These are phyloP conservation scores for Prunus dulcis DNA, from an alignment of 306 rosid genomes.

Conservation along the genomic window DNA sequence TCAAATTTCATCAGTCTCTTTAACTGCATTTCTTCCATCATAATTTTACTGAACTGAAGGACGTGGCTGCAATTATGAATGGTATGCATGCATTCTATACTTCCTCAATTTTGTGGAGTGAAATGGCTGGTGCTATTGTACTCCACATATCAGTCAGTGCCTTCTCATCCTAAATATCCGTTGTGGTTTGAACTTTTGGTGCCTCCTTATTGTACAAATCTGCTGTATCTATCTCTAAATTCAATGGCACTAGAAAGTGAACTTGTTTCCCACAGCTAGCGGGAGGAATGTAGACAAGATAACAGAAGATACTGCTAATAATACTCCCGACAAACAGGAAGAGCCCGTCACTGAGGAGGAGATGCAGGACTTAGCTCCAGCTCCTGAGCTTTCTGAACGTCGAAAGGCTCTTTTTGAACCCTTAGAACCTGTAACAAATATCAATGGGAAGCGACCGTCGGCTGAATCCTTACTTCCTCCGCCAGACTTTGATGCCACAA, in stretches of 20 bases:
- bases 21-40: neutral
- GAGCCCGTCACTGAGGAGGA: conserved; percentile 35
- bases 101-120: neutral
- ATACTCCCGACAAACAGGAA: conserved; percentile 48
- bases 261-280: conserved; percentile 74
- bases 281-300: conserved; percentile 64
- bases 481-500: conserved; percentile 76
- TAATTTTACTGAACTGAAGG: neutral
- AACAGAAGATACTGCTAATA: conserved; percentile 47
- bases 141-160: neutral
- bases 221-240: conserved; percentile 36
- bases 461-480: conserved; percentile 91
- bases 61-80: neutral
- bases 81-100: neutral
- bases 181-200: neutral
- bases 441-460: conserved; percentile 55
- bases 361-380: conserved; percentile 33
- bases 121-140: neutral
- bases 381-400: conserved; percentile 57
- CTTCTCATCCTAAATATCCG: neutral
- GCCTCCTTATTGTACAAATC: conserved; percentile 14
- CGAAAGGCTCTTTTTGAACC: conserved; percentile 86
- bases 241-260: conserved; percentile 62
- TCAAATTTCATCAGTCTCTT: neutral
- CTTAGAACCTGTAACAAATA: conserved; percentile 55